Percentiles rank a stretch among this genome's conserved stretches.
phyloP scores from a whole-genome alignment of 148 eudicot genomes.

The Amaranthus cruentus region DNA sequence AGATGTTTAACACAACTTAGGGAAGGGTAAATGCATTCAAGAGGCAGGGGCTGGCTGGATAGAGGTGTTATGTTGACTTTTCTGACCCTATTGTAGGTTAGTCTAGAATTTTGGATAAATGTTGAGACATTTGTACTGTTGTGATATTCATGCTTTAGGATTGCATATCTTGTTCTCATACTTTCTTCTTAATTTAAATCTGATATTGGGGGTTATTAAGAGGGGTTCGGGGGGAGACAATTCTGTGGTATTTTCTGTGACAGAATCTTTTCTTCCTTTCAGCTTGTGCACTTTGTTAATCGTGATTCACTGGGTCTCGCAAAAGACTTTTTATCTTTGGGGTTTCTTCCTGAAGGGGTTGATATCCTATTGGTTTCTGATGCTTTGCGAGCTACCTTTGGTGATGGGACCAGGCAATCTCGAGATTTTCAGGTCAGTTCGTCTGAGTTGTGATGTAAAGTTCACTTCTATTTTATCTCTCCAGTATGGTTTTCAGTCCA shows the following conservation, averaged over 20 bases:
- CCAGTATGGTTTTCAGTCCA: no score
- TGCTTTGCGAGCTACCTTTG: slow-evolving; percentile 82
- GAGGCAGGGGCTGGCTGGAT: no score
- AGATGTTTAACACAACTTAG: no score
- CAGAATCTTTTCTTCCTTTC: slow-evolving; percentile 24
- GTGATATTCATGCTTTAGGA: no score
- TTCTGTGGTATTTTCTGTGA: slow-evolving; percentile 1
- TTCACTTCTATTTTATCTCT: background rate
- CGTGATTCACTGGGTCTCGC: slow-evolving; percentile 95
- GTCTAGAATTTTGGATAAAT: no score
- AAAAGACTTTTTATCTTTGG: slow-evolving; percentile 88
- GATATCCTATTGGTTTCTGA: slow-evolving; percentile 69
- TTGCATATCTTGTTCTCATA: no score
- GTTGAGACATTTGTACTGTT: no score
- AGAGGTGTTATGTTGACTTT: no score
- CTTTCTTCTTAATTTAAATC: no score
- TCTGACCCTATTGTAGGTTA: no score
- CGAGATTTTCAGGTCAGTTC: slow-evolving; percentile 82
- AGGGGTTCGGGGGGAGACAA: background rate
- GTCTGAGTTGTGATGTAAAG: background rate
- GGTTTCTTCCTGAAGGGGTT: slow-evolving; percentile 87
- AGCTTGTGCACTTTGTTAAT: slow-evolving; percentile 99
- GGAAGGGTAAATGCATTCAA: no score
- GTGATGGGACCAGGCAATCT: slow-evolving; percentile 75
- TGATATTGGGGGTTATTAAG: no score